Base-by-base conservation (phyloP, 2,329 filamentous ascomycete species). In the Botrytis fabae region DNA sequence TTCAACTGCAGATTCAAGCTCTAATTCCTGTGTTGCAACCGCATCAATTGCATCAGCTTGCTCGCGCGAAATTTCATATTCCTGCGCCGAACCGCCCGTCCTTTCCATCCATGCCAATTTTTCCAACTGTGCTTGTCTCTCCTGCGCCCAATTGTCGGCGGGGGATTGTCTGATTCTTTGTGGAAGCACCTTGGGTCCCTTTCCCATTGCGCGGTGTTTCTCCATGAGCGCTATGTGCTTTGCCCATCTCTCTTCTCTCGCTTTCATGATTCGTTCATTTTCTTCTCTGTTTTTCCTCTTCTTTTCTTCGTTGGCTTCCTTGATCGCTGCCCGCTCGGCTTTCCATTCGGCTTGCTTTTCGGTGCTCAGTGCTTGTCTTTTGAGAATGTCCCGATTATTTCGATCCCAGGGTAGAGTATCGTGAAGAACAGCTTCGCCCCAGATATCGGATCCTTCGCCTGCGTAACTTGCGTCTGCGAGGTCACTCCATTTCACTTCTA, bases 401-500 rank as follows among this genome's bases (percentile, higher is more conserved):
- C 38, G 42, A 18, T 68, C 46, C 64, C 46, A 68, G 9, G 64
- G 46, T 20, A 68, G 18, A 14, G 35, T 42, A n/a, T 68, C 64
- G 48, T 68, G 82, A 38, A 79, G 74, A 9, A 83, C 81, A 42
- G 78, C 78, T 14, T 76, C 75, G 14, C 77, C 79, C 82, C 82
- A 83, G n/a, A 40, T 22, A 1, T 40, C 32, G 9, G 35, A 10
- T 38, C 64, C 64, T 28, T 73, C 74, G 54, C 78, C 77, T 40
- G 82, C 82, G 75, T 78, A 83, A 72, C 83, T 81, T 0, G 81
- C 80, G 78, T 83, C 82, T 35, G 77, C 72, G 9, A 82, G 73
- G 77, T 83, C 77, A 44, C 74, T 77, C 82, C 82, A 83, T 65
- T 77, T 75, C 10, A 83, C 76, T 60, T 78, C 74, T n/a, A 77